A percentile compares a stretch with the other conserved stretches of the same genome.
These are phyloP conservation scores for Metschnikowia dekortorum DNA, from an alignment of 805 yeast genomes.

Conservation along the genomic window DNA sequence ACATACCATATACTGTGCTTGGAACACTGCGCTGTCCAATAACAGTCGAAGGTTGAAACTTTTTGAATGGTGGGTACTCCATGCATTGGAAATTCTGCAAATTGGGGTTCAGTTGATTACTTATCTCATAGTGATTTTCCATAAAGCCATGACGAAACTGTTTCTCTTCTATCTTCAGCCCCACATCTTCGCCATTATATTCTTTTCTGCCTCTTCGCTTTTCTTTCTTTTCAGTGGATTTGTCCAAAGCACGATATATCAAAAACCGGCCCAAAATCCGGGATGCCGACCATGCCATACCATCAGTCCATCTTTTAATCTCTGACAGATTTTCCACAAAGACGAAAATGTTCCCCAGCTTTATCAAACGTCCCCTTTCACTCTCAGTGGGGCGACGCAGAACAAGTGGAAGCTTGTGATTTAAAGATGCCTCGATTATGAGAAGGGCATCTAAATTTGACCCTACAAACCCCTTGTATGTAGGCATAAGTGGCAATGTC, in stretches of 20 bases:
- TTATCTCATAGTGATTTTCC: not conserved
- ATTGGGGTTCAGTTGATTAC: not conserved
- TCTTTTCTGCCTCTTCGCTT: slow-evolving; percentile 36
- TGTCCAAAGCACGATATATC: slow-evolving; percentile 66
- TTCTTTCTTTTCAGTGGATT: slow-evolving; percentile 30
- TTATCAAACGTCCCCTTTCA: slow-evolving; percentile 62
- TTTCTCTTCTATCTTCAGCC: not conserved
- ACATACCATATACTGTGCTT: not conserved
- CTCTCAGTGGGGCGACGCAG: slow-evolving; percentile 78
- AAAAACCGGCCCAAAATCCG: slow-evolving; percentile 81
- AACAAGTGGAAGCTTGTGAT: slow-evolving; percentile 55
- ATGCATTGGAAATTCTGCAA: not conserved
- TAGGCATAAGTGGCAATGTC: slow-evolving; percentile 7
- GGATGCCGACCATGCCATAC: slow-evolving; percentile 91
- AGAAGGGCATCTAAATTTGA: slow-evolving; percentile 80
- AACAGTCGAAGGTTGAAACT: not conserved
- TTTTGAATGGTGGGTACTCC: not conserved
- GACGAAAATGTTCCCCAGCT: slow-evolving; percentile 78
- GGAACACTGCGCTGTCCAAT: not conserved
- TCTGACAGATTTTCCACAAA: slow-evolving; percentile 79
- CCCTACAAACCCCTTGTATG: slow-evolving; percentile 61
- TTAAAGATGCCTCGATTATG: slow-evolving; percentile 73
- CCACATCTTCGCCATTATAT: not conserved
- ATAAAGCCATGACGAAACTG: slow-evolving; percentile 6
- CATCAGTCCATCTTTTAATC: slow-evolving; percentile 94